These are phyloP conservation scores for Argentina anserina DNA, from an alignment of 306 rosid species.

Conservation along the genomic window DNA sequence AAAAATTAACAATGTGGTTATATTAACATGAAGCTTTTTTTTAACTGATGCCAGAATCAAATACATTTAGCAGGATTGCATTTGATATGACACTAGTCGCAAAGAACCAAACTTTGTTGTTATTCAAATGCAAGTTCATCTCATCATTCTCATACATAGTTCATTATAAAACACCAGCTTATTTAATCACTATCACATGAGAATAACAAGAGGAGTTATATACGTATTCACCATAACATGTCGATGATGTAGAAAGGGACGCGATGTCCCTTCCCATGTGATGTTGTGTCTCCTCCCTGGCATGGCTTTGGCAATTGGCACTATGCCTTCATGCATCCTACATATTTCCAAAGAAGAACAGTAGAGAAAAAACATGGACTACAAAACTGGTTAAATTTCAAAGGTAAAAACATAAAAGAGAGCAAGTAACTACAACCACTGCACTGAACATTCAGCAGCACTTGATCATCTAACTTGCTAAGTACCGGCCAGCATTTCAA, in stretches of 20 bases:
- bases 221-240: not conserved
- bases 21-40: not conserved
- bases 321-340: too few species aligned
- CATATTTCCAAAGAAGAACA: not conserved
- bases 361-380: not conserved
- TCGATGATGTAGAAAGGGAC: not conserved
- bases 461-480: not conserved
- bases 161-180: not conserved
- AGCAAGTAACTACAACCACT: not conserved
- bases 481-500: not conserved
- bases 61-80: not conserved
- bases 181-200: not conserved
- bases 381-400: not conserved
- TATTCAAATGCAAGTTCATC: not conserved
- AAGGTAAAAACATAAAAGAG: not conserved
- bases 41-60: not conserved
- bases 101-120: not conserved
- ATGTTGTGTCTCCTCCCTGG: not conserved
- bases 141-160: not conserved
- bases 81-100: not conserved
- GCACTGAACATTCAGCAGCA: not conserved
- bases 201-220: not conserved
- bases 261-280: constrained; percentile 1
- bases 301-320: not conserved
- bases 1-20: not conserved